Evolutionary conservation across 1,284 basidiomycete species (phyloP).

Genomic region (Gymnopus androsaceus): DNA sequence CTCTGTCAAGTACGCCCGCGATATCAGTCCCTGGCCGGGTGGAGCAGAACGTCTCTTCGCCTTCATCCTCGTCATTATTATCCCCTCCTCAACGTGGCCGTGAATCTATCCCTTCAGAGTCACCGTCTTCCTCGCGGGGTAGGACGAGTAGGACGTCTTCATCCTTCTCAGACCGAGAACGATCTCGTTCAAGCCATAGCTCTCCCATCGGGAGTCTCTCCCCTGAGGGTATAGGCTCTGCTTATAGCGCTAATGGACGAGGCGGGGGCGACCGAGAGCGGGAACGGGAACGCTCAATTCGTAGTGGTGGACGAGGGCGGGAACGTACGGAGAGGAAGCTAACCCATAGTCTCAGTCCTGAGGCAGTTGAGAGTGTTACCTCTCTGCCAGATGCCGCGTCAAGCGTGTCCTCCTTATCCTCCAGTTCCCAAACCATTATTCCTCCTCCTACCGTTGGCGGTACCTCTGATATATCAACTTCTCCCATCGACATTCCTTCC

Average conservation of each 20-base stretch:
- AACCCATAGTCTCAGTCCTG: slow-evolving; percentile 52
- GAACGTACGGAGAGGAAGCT: slow-evolving; percentile 48
- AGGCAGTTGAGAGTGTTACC: slow-evolving; percentile 26
- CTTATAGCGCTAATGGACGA: slow-evolving; percentile 30
- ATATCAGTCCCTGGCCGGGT: slow-evolving; percentile 27
- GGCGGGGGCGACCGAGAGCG: slow-evolving; percentile 34
- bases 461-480: neutral
- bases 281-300: slow-evolving; percentile 26
- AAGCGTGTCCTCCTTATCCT: slow-evolving; percentile 1
- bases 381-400: neutral
- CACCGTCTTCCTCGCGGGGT: slow-evolving; percentile 39
- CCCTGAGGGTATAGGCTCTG: slow-evolving; percentile 49
- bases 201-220: slow-evolving; percentile 58
- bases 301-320: slow-evolving; percentile 40
- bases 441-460: neutral
- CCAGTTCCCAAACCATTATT: slow-evolving; percentile 13
- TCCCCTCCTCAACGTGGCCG: slow-evolving; percentile 38
- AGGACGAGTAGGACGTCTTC: slow-evolving; percentile 55
- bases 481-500: neutral
- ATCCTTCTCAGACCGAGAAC: slow-evolving; percentile 48
- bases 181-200: slow-evolving; percentile 29
- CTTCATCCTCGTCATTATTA: slow-evolving; percentile 25
- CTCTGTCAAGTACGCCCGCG: slow-evolving; percentile 15
- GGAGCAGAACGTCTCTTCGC: slow-evolving; percentile 25
- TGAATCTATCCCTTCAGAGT: slow-evolving; percentile 22